These are phyloP conservation scores for Metschnikowia cubensis DNA, from an alignment of 805 yeast species.

Conservation along the genomic window DNA sequence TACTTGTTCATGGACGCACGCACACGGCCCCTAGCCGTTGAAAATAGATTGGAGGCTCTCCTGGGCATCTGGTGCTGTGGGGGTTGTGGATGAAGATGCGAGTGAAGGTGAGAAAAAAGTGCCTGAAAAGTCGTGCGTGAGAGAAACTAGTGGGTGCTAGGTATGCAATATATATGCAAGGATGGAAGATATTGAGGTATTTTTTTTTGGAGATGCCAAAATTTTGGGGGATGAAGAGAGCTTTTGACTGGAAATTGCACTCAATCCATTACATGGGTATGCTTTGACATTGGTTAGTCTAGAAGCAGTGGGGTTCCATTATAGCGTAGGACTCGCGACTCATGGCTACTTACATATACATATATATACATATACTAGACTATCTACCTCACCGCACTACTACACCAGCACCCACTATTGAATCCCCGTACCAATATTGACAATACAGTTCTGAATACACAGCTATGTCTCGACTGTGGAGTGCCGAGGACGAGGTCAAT, in stretches of 20 bases:
- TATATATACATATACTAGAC: too few species aligned
- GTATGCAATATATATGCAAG: too few species aligned
- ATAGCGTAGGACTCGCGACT: neutral
- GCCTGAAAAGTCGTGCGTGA: slow-evolving; percentile 15
- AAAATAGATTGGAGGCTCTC: slow-evolving; percentile 52
- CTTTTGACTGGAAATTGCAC: neutral
- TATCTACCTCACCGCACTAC: neutral
- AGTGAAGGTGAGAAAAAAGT: slow-evolving; percentile 6
- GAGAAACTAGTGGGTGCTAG: slow-evolving; percentile 1
- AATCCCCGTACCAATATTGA: neutral
- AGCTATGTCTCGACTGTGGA: slow-evolving; percentile 39
- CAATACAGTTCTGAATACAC: neutral
- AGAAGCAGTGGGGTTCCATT: too few species aligned
- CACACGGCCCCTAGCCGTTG: slow-evolving; percentile 64
- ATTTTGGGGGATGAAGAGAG: too few species aligned
- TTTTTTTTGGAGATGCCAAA: too few species aligned
- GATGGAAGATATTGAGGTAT: too few species aligned
- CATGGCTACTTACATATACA: neutral
- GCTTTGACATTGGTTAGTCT: too few species aligned
- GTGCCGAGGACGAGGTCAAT: slow-evolving; percentile 55
- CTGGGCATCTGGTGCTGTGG: slow-evolving; percentile 47
- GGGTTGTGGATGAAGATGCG: slow-evolving; percentile 1
- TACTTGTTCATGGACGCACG: slow-evolving; percentile 90
- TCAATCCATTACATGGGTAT: neutral
- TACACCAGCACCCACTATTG: neutral